Evolutionary conservation across 371 early-diverging fungal genomes (phyloP).

Genomic region (Choanephora cucurbitarum): DNA sequence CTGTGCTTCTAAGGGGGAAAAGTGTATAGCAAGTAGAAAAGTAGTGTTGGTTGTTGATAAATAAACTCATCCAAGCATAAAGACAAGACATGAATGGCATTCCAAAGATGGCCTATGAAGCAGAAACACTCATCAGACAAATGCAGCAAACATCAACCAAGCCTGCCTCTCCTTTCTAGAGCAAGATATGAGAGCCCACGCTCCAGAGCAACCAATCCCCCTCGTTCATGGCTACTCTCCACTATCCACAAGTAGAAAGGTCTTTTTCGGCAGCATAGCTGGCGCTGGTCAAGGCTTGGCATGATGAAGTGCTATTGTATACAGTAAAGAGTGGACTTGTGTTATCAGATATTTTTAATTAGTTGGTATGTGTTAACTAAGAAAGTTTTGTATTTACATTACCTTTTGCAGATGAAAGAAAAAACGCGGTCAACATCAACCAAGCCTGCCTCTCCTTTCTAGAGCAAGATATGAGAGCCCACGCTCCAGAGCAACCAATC

Average conservation of each 20-base stretch:
- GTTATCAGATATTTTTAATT: too few species aligned
- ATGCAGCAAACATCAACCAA: constrained; percentile 13
- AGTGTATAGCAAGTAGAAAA: too few species aligned
- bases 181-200: background rate
- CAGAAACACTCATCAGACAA: constrained; percentile 7
- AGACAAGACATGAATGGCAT: too few species aligned
- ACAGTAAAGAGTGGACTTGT: background rate
- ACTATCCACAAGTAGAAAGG: constrained; percentile 10
- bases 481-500: too few species aligned
- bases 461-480: background rate
- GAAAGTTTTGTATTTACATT: too few species aligned
- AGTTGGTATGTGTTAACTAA: too few species aligned
- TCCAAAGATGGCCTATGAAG: background rate
- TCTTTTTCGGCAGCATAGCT: constrained; percentile 13
- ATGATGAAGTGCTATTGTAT: background rate
- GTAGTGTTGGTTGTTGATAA: too few species aligned
- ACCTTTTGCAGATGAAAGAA: background rate
- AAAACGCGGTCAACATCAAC: constrained; percentile 7
- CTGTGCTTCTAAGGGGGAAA: too few species aligned
- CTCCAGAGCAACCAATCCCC: too few species aligned
- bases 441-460: constrained; percentile 14
- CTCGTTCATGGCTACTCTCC: too few species aligned
- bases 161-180: constrained; percentile 11
- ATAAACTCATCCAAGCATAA: too few species aligned
- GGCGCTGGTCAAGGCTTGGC: constrained; percentile 9